Conservation (phyloP, 1,284 basidiomycete species). For the Moniliophthora roreri region DNA sequence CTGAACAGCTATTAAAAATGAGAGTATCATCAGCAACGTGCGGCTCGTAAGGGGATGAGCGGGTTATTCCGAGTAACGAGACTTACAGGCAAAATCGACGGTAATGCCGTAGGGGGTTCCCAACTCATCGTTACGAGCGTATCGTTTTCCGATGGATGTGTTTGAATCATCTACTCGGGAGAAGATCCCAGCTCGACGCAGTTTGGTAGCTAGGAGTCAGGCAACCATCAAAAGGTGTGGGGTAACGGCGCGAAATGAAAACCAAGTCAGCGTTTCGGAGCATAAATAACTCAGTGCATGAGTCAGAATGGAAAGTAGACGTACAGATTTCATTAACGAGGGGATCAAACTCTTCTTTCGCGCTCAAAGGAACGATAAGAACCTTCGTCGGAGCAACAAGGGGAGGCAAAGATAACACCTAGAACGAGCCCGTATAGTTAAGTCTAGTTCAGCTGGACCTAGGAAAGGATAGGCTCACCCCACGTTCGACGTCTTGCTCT, state of each 20-base stretch:
- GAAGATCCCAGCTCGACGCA: slow-evolving; percentile 88
- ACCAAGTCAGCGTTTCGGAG: slow-evolving; percentile 16
- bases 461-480: slow-evolving; percentile 52
- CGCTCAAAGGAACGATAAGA: slow-evolving; percentile 93
- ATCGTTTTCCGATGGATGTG: slow-evolving; percentile 94
- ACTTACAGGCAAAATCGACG: slow-evolving; percentile 95
- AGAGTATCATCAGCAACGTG: slow-evolving; percentile 9
- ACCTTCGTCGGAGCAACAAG: slow-evolving; percentile 96
- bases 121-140: slow-evolving; percentile 97
- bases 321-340: slow-evolving; percentile 88
- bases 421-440: slow-evolving; percentile 8
- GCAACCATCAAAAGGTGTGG: slow-evolving; percentile 1
- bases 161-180: slow-evolving; percentile 95
- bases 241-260: background rate
- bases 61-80: slow-evolving; percentile 13
- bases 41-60: slow-evolving; percentile 18
- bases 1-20: slow-evolving; percentile 60
- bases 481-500: slow-evolving; percentile 87
- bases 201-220: slow-evolving; percentile 65
- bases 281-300: slow-evolving; percentile 5
- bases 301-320: slow-evolving; percentile 34
- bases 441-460: slow-evolving; percentile 15
- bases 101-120: slow-evolving; percentile 97
- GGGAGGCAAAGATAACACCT: slow-evolving; percentile 74
- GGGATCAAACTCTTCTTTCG: slow-evolving; percentile 83